Conservation (phyloP, 306 rosid genomes). For the Inga oerstediana region DNA sequence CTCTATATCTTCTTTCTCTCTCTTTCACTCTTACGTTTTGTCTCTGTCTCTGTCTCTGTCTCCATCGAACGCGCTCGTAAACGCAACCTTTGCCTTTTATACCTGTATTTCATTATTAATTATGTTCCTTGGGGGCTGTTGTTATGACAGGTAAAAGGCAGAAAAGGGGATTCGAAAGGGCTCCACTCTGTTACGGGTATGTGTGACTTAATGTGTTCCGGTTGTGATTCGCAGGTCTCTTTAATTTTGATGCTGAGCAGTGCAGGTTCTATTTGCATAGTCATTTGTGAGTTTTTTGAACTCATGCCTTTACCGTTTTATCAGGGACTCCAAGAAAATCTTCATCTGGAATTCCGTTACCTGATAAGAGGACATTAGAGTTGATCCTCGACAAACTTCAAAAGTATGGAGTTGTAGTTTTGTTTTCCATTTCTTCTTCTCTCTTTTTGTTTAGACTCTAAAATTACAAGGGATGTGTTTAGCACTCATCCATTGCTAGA, state of each 20-base stretch:
- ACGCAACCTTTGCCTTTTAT: slow-evolving; percentile 41
- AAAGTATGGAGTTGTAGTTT: slow-evolving; percentile 55
- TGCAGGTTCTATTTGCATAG: slow-evolving; percentile 10
- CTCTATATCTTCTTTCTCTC: slow-evolving; percentile 31
- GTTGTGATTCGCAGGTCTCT: slow-evolving; percentile 2
- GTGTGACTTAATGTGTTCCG: slow-evolving; percentile 31
- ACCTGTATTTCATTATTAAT: slow-evolving; percentile 39
- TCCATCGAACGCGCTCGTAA: slow-evolving; percentile 41
- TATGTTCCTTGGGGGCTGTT: slow-evolving; percentile 46
- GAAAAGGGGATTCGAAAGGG: slow-evolving; percentile 77
- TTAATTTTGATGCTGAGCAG: slow-evolving; percentile 20
- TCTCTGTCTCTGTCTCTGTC: slow-evolving; percentile 65
- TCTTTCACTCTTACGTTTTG: slow-evolving; percentile 33
- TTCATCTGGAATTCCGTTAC: slow-evolving; percentile 62
- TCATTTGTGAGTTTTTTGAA: slow-evolving; percentile 32
- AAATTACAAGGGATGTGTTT: neutral
- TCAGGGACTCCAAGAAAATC: slow-evolving; percentile 73
- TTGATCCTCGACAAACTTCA: slow-evolving; percentile 96
- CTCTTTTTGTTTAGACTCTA: slow-evolving; percentile 11
- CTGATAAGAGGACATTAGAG: slow-evolving; percentile 86
- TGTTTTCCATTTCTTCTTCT: slow-evolving; percentile 3
- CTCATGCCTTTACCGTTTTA: slow-evolving; percentile 23
- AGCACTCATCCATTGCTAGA: neutral
- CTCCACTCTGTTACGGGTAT: slow-evolving; percentile 82
- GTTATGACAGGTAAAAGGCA: slow-evolving; percentile 75